Conservation (phyloP, 2,329 filamentous ascomycete genomes). For the Hymenoscyphus occultus region DNA sequence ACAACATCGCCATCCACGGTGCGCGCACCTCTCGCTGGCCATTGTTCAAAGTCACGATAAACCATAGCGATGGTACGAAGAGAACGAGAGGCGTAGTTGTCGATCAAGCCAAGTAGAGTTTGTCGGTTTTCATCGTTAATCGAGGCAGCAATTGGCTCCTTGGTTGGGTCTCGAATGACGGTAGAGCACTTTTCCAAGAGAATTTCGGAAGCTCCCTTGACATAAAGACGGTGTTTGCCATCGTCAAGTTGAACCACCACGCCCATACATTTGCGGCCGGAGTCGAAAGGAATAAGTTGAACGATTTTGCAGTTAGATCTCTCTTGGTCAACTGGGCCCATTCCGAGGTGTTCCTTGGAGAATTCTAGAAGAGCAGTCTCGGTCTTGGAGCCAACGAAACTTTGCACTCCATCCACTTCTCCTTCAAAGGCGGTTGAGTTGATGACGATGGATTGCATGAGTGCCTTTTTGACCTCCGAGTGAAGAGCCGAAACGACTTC, state of each 20-base stretch:
- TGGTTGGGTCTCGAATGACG: slow-evolving; percentile 57
- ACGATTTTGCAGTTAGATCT: slow-evolving; percentile 58
- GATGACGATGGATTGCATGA: slow-evolving; percentile 62
- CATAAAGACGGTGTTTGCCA: slow-evolving; percentile 44
- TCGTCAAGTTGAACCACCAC: slow-evolving; percentile 53
- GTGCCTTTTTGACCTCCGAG: slow-evolving; percentile 38
- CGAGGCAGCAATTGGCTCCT: slow-evolving; percentile 49
- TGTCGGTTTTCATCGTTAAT: slow-evolving; percentile 57
- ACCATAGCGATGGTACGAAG: slow-evolving; percentile 73
- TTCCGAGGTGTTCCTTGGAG: slow-evolving; percentile 61
- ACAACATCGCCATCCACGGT: slow-evolving; percentile 60
- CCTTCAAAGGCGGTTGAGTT: slow-evolving; percentile 70
- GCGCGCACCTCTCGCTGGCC: slow-evolving; percentile 59
- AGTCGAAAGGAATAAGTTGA: slow-evolving; percentile 45
- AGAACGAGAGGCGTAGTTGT: slow-evolving; percentile 61
- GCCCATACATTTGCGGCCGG: slow-evolving; percentile 64
- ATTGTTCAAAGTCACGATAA: slow-evolving; percentile 68
- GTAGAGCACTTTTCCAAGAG: slow-evolving; percentile 43
- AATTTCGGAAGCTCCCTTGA: slow-evolving; percentile 55
- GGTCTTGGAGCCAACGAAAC: slow-evolving; percentile 74
- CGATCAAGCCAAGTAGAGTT: slow-evolving; percentile 53
- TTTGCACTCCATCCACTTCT: slow-evolving; percentile 54
- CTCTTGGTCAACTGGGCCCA: slow-evolving; percentile 59
- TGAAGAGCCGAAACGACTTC: slow-evolving; percentile 34
- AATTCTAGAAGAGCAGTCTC: slow-evolving; percentile 73